Base-by-base conservation (phyloP, 208 protist genomes). In the Leishmania amazonensis region DNA sequence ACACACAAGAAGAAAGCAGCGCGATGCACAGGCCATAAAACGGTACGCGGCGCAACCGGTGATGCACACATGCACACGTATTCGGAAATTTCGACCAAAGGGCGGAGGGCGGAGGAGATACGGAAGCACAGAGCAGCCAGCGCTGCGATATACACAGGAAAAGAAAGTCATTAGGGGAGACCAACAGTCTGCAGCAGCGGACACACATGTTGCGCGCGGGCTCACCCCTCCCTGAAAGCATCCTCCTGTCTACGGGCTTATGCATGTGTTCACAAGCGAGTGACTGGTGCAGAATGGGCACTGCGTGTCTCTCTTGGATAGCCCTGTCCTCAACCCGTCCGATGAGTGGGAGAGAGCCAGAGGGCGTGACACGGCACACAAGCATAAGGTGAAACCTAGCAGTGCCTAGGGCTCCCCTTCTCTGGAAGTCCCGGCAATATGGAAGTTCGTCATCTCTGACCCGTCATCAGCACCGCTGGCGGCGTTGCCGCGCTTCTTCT, bases 401-500 rank as follows among this genome's bases (percentile, higher is more conserved):
- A 31, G 70, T 15, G n/a, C 51, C 17, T 80, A 80, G 42, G 60
- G 40, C 11, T 49, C 65, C 21, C 64, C 76, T 49, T 80, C 76
- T 35, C 76, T 80, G 17, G 28, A 38, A 38, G 64, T 53, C 8
- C 62, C 40, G 19, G 28, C n/a, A 31, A 64, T 38, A 49, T 45
- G 28, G 40, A 53, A 51, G 11, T n/a, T 73, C 15, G n/a, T 38
- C 76, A 72, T 80, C 47, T 70, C 76, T 42, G 60, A 47, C 76
- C 35, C 76, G 47, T 24, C 60, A 60, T 78, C 75, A 31, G 11
- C 38, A 79, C 58, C 38, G 31, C 51, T 75, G 28, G 31, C 58
- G 1, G 64, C 83, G n/a, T 17, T 80, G 42, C 78, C 81, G 31
- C 84, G 73, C 74, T 84, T 89, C 81, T 87, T 86, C 84, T 90